Conservation (phyloP, 2,329 filamentous ascomycete genomes). For the Penicillium sp. region DNA sequence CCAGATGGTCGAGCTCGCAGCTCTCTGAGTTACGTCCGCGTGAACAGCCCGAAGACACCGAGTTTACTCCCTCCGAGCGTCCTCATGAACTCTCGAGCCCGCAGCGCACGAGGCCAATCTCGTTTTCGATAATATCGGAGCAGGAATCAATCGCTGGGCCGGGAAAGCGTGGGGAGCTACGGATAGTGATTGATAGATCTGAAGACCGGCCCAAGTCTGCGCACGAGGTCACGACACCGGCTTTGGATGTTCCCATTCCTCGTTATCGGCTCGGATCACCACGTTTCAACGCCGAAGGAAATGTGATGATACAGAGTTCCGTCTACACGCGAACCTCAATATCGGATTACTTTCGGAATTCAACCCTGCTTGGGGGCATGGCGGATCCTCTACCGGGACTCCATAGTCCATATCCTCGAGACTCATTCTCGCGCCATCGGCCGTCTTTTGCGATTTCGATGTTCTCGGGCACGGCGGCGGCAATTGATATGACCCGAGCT, state of each 20-base stretch:
- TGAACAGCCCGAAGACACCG: slow-evolving; percentile 25
- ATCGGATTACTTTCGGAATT: slow-evolving; percentile 67
- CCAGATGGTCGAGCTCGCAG: slow-evolving; percentile 44
- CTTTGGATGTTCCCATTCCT: slow-evolving; percentile 74
- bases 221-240: slow-evolving; percentile 53
- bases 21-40: slow-evolving; percentile 40
- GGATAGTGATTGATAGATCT: slow-evolving; percentile 75
- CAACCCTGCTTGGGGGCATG: slow-evolving; percentile 52
- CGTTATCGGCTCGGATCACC: slow-evolving; percentile 81
- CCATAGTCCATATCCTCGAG: slow-evolving; percentile 27
- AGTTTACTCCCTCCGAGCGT: slow-evolving; percentile 23
- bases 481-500: slow-evolving; percentile 31
- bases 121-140: slow-evolving; percentile 75
- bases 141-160: slow-evolving; percentile 43
- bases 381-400: slow-evolving; percentile 23
- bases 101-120: slow-evolving; percentile 64
- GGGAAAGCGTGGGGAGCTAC: slow-evolving; percentile 66
- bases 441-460: slow-evolving; percentile 40
- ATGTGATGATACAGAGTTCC: slow-evolving; percentile 76
- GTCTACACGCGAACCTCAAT: slow-evolving; percentile 67
- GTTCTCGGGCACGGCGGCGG: slow-evolving; percentile 35
- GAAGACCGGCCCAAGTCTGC: slow-evolving; percentile 63
- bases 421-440: slow-evolving; percentile 26
- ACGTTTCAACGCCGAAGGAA: slow-evolving; percentile 73
- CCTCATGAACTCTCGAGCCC: slow-evolving; percentile 22